Evolutionary conservation across 208 protist genomes (phyloP), one percentile per base, ranked within the genome.

Genomic region (Perkinsela sp.): DNA sequence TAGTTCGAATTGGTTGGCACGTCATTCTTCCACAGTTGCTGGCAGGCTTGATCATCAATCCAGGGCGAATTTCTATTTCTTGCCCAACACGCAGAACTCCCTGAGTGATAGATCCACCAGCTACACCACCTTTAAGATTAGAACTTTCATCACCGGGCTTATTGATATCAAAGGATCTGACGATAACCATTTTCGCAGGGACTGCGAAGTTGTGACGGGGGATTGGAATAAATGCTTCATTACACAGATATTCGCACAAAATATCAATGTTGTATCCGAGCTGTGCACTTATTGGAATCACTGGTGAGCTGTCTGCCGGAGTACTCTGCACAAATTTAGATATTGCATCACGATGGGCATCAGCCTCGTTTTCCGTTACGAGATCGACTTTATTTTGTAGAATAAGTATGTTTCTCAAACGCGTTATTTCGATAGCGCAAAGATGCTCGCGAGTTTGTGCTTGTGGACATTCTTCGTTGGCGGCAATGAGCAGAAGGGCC

Each of bases 361-460:
- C 71, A 28, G 93, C 95, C 31, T 85, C 77, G 1, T 78, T 77
- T 75, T 98, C 83, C 48, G 93, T 92, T n/a, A 99, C 88, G 1
- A 99, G 82, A 83, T 99, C 97, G 73, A 99, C 98, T 80, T 99
- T 99, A 80, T 99, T 99, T 82, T 99, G 97, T n/a, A 99, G 72
- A 32, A 99, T 96, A 40, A 99, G 88, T 31, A 99, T 88, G 75
- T 99, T 76, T 57, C 85, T 79, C 15, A 99, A 78, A 74, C 96
- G 95, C 95, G 99, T 98, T 77, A 99, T 98, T 77, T 99, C 96
- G 67, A 99, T 94, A 32, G 97, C 97, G 69, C 94, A 94, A 28
- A 99, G 82, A 74, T 99, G 97, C 82, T 98, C 96, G 6, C 68
- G 76, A 31, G 88, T 93, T 77, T 93, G 88, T 32, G 86, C 85